Percentiles rank a stretch among this genome's conserved stretches.
Evolutionary conservation across 208 protist species (phyloP).

Genomic region (Acanthamoeba lugdunensis): DNA sequence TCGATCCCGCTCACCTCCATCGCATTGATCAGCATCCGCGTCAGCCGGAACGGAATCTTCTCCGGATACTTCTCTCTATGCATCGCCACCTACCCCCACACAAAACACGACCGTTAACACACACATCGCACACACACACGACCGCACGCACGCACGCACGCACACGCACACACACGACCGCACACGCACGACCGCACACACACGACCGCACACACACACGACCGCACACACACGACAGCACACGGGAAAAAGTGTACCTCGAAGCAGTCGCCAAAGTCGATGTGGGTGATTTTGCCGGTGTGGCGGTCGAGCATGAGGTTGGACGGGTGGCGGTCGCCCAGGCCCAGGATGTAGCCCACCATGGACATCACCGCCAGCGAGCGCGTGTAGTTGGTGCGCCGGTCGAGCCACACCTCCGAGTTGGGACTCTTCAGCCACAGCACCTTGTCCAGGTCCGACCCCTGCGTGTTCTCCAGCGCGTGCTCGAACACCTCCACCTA

Average conservation of each 20-base stretch:
- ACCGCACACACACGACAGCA: too few species aligned
- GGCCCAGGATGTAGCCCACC: conserved; percentile 97
- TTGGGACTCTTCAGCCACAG: conserved; percentile 97
- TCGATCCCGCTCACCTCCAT: conserved; percentile 98
- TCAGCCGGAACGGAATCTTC: conserved; percentile 99
- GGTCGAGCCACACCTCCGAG: conserved; percentile 97
- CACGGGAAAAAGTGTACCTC: too few species aligned
- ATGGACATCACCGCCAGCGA: conserved; percentile 98
- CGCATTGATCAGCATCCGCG: conserved; percentile 97
- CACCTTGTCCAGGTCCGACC: conserved; percentile 94
- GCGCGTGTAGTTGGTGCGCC: conserved; percentile 97
- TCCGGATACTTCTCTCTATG: conserved; percentile 97
- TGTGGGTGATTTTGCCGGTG: conserved; percentile 98
- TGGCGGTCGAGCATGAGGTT: conserved; percentile 99
- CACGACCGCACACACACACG: too few species aligned
- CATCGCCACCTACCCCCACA: conserved; percentile 98
- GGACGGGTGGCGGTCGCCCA: conserved; percentile 98
- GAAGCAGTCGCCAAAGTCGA: conserved; percentile 99
- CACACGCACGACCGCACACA: too few species aligned
- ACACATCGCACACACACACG: too few species aligned
- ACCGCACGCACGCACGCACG: too few species aligned
- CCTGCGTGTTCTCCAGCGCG: conserved; percentile 93
- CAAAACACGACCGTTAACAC: too few species aligned
- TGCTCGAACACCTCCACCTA: conserved; percentile 96
- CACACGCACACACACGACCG: too few species aligned